These are phyloP conservation scores for Calophaca sinica DNA, from an alignment of 306 rosid species.

Conservation along the genomic window DNA sequence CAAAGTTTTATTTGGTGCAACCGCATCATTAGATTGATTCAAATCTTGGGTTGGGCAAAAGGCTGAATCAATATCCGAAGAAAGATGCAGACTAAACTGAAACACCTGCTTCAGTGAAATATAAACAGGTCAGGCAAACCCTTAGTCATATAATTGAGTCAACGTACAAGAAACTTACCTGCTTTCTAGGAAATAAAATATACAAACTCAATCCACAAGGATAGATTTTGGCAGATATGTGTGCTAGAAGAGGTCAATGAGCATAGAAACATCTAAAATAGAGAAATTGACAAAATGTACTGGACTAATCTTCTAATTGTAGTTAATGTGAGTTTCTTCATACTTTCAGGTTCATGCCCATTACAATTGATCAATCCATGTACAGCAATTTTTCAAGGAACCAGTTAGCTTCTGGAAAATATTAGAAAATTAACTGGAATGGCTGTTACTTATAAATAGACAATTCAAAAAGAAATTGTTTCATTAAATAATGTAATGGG, in stretches of 20 bases:
- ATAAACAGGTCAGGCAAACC: constrained; percentile 36
- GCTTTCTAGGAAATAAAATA: constrained; percentile 24
- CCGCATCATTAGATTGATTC: constrained; percentile 54
- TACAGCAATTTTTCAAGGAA: neutral
- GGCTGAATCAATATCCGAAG: constrained; percentile 61
- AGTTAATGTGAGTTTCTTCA: neutral
- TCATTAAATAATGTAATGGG: constrained; percentile 18
- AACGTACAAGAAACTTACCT: neutral
- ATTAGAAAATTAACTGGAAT: constrained; percentile 9
- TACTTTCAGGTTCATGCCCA: constrained; percentile 30
- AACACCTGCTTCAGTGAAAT: constrained; percentile 59
- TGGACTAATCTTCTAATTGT: constrained; percentile 35
- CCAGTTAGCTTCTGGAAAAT: constrained; percentile 17
- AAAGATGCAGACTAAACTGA: constrained; percentile 72
- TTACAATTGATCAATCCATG: constrained; percentile 24
- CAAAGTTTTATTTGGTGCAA: constrained; percentile 45
- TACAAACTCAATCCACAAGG: constrained; percentile 9
- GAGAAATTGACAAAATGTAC: constrained; percentile 36
- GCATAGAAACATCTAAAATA: constrained; percentile 19
- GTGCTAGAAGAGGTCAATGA: constrained; percentile 12
- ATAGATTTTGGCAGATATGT: constrained; percentile 17
- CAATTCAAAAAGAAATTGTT: neutral
- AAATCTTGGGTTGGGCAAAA: constrained; percentile 53
- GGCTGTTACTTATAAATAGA: neutral
- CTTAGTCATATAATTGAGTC: constrained; percentile 1